A percentile compares a stretch with the other conserved stretches of the same genome.
These are phyloP conservation scores for Beauveria pseudobassiana DNA, from an alignment of 2,329 filamentous ascomycete species.

Conservation along the genomic window DNA sequence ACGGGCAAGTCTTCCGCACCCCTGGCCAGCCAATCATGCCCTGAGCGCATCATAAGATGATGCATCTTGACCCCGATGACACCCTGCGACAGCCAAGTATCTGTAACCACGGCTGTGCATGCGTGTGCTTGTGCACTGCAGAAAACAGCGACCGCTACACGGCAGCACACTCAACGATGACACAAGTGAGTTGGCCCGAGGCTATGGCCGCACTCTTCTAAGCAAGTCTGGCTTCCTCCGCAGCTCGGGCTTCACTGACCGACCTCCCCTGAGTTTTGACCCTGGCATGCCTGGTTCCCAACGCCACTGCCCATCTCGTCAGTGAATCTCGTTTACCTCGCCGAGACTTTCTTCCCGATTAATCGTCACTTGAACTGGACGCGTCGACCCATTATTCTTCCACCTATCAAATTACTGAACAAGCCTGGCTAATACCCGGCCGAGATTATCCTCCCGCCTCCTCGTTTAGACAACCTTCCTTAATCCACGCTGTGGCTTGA, in stretches of 20 bases:
- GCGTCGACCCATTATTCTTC: constrained; percentile 6
- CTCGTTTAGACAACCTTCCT: not conserved
- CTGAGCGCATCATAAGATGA: constrained; percentile 6
- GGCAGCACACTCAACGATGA: not conserved
- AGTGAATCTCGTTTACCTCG: not conserved
- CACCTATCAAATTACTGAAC: not conserved
- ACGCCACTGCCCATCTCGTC: not conserved
- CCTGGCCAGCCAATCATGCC: constrained; percentile 1
- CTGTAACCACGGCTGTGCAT: not conserved
- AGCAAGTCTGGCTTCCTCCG: not conserved
- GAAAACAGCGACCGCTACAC: not conserved
- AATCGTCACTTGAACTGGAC: not conserved
- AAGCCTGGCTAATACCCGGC: not conserved
- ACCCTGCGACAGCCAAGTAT: not conserved
- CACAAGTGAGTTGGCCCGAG: constrained; percentile 1
- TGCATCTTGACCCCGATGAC: constrained; percentile 1
- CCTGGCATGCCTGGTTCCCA: not conserved
- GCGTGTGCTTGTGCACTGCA: constrained; percentile 1
- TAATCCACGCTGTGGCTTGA: not conserved
- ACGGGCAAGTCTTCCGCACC: not conserved
- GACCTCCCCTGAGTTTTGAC: not conserved
- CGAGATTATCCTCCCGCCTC: not conserved
- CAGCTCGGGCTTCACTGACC: not conserved
- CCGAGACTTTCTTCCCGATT: not conserved
- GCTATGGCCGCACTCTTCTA: not conserved